A percentile compares a stretch with the other conserved stretches of the same genome.
These are phyloP conservation scores for Aspergillus felis DNA, from an alignment of 2,329 filamentous ascomycete genomes.

Conservation along the genomic window DNA sequence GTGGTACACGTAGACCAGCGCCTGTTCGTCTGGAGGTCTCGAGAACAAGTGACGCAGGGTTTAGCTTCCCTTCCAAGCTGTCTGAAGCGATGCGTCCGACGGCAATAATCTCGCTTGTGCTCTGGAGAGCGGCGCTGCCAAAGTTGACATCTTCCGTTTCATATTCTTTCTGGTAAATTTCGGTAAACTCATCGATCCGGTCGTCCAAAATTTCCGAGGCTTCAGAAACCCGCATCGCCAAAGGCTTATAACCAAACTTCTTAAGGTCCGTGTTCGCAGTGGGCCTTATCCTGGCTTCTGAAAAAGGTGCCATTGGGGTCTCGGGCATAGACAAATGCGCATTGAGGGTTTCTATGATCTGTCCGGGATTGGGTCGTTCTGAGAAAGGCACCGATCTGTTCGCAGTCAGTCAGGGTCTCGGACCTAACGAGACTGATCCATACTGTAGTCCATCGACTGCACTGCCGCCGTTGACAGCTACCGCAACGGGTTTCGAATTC, in stretches of 20 bases:
- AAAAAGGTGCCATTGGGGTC: conserved; percentile 65
- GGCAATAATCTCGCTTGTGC: conserved; percentile 80
- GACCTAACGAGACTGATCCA: conserved; percentile 12
- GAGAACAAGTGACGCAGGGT: conserved; percentile 76
- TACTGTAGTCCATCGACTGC: conserved; percentile 35
- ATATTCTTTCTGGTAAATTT: conserved; percentile 70
- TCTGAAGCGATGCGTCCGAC: conserved; percentile 91
- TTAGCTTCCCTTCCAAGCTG: conserved; percentile 76
- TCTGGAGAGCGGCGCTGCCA: conserved; percentile 79
- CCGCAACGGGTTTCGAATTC: conserved; percentile 35
- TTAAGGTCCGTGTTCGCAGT: conserved; percentile 84
- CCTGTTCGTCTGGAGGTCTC: conserved; percentile 84
- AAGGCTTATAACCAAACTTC: conserved; percentile 85
- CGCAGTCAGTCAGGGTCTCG: conserved; percentile 9
- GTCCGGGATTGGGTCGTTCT: conserved; percentile 73
- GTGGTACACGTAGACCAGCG: conserved; percentile 72
- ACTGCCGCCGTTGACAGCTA: conserved; percentile 30
- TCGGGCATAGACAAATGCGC: conserved; percentile 64
- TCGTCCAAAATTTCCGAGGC: conserved; percentile 92
- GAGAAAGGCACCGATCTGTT: conserved; percentile 62
- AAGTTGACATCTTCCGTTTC: conserved; percentile 74
- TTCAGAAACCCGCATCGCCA: conserved; percentile 92
- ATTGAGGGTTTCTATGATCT: conserved; percentile 80
- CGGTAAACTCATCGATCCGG: conserved; percentile 83
- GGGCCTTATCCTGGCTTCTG: conserved; percentile 75